Base-by-base conservation (phyloP, 257 asterid genomes). In the Petunia axillaris region DNA sequence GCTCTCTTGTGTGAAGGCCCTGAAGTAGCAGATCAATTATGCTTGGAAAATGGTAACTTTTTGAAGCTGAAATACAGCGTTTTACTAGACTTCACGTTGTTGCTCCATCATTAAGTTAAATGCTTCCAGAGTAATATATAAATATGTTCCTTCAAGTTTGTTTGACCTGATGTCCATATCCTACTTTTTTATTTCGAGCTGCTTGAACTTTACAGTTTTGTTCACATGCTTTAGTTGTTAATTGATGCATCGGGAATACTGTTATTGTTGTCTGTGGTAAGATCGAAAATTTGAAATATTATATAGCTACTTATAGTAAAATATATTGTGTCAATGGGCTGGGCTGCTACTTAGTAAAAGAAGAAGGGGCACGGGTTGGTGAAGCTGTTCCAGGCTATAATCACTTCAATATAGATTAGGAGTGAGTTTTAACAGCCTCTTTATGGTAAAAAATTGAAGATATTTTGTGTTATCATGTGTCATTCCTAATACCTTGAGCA, bases 11-110 rank as follows among this genome's bases (percentile, higher is more conserved):
- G 83, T 64, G 99, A 95, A 87, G 92, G 94, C 74, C 94, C 93
- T 48, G 93, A 92, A 85, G 96, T 90, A 84, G 97, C 97, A 80
- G 98, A 95, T 85, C 86, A 85, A 78, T 84, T 95, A 80, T 95
- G 97, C 90, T 79, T 86, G 86, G 96, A 85, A 83, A 95, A 93
- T 87, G 99, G 99, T 95, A 84, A 64, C 81, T 80, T 81, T 62
- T 75, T 70, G 59, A 64, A 53, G 70, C 11, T 44, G 75, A 82
- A 55, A 63, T 63, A 50, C 16, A 9, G 62, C n/a, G 62, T 73
- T 36, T 73, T 73, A 50, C 62, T 73, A 2, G 62, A 35, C 62
- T 73, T 48, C 62, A 25, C 36, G 13, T 73, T 38, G 35, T 73
- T 11, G 15, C 62, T 50, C 62, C 62, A 3, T 36, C 62, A 48